Evolutionary conservation across 2,329 filamentous ascomycete species (phyloP).

Genomic region (Moelleriella libera): DNA sequence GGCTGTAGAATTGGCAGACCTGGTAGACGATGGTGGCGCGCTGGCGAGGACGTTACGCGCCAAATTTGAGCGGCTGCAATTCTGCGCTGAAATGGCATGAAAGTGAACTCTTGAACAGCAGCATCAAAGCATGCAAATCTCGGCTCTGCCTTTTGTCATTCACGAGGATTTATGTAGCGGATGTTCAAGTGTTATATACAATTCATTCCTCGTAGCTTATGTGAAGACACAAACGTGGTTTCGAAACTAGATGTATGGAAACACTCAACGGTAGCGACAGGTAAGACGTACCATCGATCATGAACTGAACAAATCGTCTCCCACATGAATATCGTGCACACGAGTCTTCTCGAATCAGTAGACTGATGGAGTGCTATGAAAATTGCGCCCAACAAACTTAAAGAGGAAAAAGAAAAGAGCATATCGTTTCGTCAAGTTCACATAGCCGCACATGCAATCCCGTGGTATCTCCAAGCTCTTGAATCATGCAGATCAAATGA

Average conservation of each 20-base stretch:
- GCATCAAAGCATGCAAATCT: neutral
- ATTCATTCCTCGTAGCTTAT: too few relatives aligned
- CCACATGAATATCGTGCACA: neutral
- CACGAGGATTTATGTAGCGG: too few relatives aligned
- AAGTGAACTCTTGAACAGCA: neutral
- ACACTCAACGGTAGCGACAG: neutral
- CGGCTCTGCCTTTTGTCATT: neutral
- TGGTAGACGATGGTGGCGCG: constrained; percentile 37
- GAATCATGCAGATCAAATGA: constrained; percentile 3
- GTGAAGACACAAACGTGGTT: too few relatives aligned
- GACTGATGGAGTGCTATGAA: neutral
- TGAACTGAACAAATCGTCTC: neutral
- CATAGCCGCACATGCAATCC: constrained; percentile 3
- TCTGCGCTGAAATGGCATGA: constrained; percentile 4
- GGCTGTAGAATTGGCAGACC: constrained; percentile 47
- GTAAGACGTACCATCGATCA: too few relatives aligned
- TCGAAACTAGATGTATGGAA: neutral
- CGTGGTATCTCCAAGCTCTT: constrained; percentile 10
- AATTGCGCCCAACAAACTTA: neutral
- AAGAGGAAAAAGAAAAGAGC: neutral
- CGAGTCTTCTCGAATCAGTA: neutral
- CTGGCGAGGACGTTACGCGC: constrained; percentile 29
- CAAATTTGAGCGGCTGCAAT: constrained; percentile 25
- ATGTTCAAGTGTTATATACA: too few relatives aligned
- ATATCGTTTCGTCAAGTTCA: neutral